Evolutionary conservation across 768 basidiomycete species (phyloP).

Genomic region (Trichaptum fuscoviolaceum): DNA sequence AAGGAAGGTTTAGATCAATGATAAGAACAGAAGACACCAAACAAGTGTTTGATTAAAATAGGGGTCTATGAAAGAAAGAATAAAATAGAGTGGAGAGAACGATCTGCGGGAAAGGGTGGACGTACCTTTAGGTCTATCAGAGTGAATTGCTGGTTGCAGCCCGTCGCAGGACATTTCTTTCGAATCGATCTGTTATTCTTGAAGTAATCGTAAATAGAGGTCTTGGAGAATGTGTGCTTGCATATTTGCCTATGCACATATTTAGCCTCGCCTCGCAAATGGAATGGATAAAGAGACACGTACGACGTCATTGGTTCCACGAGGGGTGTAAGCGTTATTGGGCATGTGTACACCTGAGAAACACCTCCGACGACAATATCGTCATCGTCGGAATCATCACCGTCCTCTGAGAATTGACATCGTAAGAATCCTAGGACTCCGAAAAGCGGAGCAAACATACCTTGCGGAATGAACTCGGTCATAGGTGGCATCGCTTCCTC

Average conservation of each 20-base stretch:
- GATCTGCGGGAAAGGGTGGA: background rate
- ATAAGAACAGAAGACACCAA: background rate
- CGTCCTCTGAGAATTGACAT: constrained; percentile 53
- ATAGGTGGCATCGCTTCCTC: constrained; percentile 72
- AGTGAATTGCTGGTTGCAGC: constrained; percentile 58
- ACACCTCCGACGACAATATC: constrained; percentile 86
- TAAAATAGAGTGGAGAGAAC: background rate
- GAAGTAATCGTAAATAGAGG: constrained; percentile 65
- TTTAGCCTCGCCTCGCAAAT: constrained; percentile 9
- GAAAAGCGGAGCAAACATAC: constrained; percentile 30
- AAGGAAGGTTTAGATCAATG: background rate
- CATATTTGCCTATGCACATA: constrained; percentile 49
- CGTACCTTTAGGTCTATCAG: constrained; percentile 39
- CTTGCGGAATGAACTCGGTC: constrained; percentile 64
- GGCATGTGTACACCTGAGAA: constrained; percentile 80
- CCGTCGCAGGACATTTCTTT: constrained; percentile 63
- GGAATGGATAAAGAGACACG: constrained; percentile 23
- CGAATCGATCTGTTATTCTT: constrained; percentile 21
- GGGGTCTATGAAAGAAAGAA: background rate
- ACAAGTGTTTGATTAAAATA: no score
- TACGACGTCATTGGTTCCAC: constrained; percentile 81
- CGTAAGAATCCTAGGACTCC: background rate
- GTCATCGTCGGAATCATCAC: constrained; percentile 81
- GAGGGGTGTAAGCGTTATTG: constrained; percentile 63
- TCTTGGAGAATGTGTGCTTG: constrained; percentile 76